Conservation (phyloP, 1,139 yeast species). For the Geotrichum australiense region DNA sequence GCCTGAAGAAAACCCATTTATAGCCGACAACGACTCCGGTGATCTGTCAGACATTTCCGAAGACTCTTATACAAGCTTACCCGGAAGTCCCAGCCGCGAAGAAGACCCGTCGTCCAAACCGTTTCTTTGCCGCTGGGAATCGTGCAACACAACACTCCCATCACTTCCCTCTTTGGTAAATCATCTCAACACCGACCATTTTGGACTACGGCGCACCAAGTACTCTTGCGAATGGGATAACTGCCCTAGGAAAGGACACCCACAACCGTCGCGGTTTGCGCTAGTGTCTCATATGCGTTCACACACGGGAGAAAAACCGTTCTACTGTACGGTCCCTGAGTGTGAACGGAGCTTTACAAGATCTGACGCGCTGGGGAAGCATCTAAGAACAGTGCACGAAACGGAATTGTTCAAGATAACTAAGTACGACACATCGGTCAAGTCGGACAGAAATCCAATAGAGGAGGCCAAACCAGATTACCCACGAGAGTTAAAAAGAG, state of each 20-base stretch:
- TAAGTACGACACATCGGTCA: conserved; percentile 10
- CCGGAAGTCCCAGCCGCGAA: conserved; percentile 15
- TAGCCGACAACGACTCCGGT: conserved; percentile 7
- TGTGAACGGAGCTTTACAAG: conserved; percentile 56
- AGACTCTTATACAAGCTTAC: conserved; percentile 17
- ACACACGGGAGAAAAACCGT: conserved; percentile 64
- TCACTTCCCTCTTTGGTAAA: conserved; percentile 34
- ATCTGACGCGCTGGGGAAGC: conserved; percentile 58
- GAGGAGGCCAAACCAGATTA: conserved; percentile 12
- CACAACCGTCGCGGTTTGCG: conserved; percentile 54
- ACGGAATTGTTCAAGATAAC: conserved; percentile 28
- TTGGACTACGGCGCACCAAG: conserved; percentile 37
- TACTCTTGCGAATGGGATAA: conserved; percentile 59
- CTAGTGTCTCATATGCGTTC: conserved; percentile 55
- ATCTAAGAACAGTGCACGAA: conserved; percentile 57
- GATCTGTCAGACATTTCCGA: conserved; percentile 15
- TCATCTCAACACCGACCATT: conserved; percentile 38
- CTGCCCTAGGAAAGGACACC: conserved; percentile 48
- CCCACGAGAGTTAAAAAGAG: conserved; percentile 7
- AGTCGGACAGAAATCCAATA: conserved; percentile 15
- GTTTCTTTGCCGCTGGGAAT: conserved; percentile 36
- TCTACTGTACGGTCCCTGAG: conserved; percentile 62
- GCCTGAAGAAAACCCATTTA: no score
- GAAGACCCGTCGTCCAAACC: conserved; percentile 17
- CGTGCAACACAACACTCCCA: conserved; percentile 29